Percentiles rank a stretch among this genome's conserved stretches.
Evolutionary conservation across 768 basidiomycete species (phyloP).

Genomic region (Tulasnella calospora): DNA sequence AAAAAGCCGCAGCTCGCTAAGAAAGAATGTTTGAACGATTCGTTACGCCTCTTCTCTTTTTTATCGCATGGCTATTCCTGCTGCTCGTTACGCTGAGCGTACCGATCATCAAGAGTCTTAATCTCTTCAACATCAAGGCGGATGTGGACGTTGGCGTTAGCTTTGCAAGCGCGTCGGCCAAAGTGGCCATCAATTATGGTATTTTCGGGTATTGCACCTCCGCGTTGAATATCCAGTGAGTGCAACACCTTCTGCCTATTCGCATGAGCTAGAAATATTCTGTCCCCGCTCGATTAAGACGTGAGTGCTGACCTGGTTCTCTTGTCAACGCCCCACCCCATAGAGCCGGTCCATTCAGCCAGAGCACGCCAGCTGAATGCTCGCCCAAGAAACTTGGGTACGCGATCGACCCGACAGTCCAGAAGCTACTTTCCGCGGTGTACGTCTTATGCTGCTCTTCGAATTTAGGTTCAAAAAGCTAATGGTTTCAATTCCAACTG

Average conservation of each 20-base stretch:
- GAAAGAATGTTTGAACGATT: slow-evolving; percentile 1
- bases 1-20: not conserved
- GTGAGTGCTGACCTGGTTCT: not conserved
- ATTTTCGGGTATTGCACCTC: slow-evolving; percentile 62
- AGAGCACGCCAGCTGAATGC: slow-evolving; percentile 38
- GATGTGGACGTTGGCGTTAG: slow-evolving; percentile 34
- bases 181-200: slow-evolving; percentile 49
- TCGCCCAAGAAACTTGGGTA: slow-evolving; percentile 51
- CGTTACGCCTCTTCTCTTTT: slow-evolving; percentile 40
- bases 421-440: slow-evolving; percentile 43
- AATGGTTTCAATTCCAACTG: not conserved
- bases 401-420: slow-evolving; percentile 49
- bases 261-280: no score
- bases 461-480: slow-evolving; percentile 3
- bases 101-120: slow-evolving; percentile 54
- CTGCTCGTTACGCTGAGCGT: slow-evolving; percentile 59
- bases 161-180: slow-evolving; percentile 34
- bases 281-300: no score
- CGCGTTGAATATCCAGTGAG: slow-evolving; percentile 45
- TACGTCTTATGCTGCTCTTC: slow-evolving; percentile 26
- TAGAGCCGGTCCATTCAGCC: slow-evolving; percentile 26
- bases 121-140: slow-evolving; percentile 49
- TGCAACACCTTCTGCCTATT: slow-evolving; percentile 4
- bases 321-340: slow-evolving; percentile 20
- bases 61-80: slow-evolving; percentile 55